Conservation (phyloP, 371 early-diverging fungal species). For the Smittium culicis region DNA sequence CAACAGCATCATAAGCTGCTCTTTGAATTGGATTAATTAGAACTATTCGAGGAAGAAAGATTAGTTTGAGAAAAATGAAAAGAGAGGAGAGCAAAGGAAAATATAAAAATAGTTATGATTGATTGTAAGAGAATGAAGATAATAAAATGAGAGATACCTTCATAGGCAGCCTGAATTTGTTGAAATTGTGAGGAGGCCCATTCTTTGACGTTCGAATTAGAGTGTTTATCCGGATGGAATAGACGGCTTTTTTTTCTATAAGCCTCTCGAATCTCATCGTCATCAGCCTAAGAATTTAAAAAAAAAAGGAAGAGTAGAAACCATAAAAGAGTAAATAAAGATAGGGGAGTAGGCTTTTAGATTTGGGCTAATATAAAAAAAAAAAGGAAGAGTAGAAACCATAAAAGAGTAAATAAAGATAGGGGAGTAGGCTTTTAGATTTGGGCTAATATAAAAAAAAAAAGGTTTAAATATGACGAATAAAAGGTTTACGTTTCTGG, state of each 20-base stretch:
- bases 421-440: no score
- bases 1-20: constrained; percentile 82
- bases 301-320: no score
- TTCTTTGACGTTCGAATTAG: constrained; percentile 16
- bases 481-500: no score
- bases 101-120: neutral
- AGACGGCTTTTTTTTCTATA: constrained; percentile 40
- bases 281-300: no score
- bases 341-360: no score
- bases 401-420: no score
- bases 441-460: no score
- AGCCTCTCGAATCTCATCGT: constrained; percentile 32
- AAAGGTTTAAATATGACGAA: no score
- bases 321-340: no score
- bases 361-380: no score
- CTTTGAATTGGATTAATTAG: constrained; percentile 65
- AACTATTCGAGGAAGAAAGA: constrained; percentile 33
- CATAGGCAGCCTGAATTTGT: constrained; percentile 43
- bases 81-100: neutral
- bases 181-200: constrained; percentile 43
- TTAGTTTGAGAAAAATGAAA: neutral
- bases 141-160: constrained; percentile 32
- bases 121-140: no score
- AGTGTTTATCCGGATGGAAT: constrained; percentile 58
- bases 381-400: no score